These are phyloP conservation scores for Colletotrichum sidae DNA, from an alignment of 2,329 filamentous ascomycete genomes.

Conservation along the genomic window DNA sequence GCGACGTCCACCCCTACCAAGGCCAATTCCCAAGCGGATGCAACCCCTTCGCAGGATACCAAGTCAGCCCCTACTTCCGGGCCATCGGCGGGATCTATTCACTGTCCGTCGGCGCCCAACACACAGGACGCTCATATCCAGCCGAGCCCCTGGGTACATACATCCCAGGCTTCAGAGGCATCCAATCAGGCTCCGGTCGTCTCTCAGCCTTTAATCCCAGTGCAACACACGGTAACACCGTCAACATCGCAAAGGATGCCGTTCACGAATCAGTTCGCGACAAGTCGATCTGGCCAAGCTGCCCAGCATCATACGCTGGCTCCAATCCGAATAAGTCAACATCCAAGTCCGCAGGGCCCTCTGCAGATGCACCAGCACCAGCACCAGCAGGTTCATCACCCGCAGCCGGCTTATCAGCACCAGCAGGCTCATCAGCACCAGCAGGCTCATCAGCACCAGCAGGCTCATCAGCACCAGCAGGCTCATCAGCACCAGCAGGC, in stretches of 20 bases:
- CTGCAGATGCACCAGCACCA: no score
- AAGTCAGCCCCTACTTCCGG: slow-evolving; percentile 6
- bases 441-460: no score
- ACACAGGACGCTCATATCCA: not conserved
- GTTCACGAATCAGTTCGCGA: slow-evolving; percentile 25
- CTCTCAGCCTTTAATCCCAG: slow-evolving; percentile 17
- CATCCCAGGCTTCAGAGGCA: not conserved
- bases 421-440: no score
- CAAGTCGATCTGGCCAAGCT: slow-evolving; percentile 8
- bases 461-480: no score
- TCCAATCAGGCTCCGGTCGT: not conserved
- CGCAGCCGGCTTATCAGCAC: no score
- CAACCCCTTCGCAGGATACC: not conserved
- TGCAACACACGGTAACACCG: slow-evolving; percentile 1
- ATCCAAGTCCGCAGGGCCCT: no score
- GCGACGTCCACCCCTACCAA: slow-evolving; percentile 37
- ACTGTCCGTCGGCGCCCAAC: not conserved
- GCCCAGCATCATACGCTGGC: slow-evolving; percentile 1
- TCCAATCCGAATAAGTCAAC: no score
- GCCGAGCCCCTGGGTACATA: not conserved
- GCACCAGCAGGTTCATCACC: no score
- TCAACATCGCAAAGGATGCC: slow-evolving; percentile 23
- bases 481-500: no score
- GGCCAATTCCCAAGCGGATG: slow-evolving; percentile 3
- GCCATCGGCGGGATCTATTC: not conserved